Conservation (phyloP, 163 green algal genomes). For the Chlamydomonas reinhardtii region DNA sequence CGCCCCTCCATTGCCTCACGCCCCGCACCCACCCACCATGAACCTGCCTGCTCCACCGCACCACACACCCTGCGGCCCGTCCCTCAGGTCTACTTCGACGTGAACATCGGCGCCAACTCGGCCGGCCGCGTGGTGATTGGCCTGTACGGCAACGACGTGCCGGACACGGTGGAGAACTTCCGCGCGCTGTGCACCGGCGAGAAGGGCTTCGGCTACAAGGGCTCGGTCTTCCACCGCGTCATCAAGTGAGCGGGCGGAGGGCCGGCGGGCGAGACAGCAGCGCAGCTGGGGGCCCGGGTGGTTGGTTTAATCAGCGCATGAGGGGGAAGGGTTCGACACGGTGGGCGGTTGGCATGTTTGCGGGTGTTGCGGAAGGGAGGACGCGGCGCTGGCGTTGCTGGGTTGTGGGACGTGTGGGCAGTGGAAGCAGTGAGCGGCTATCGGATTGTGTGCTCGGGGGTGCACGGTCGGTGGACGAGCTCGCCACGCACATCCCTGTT, state of each 20-base stretch:
- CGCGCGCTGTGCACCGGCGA: conserved; percentile 68
- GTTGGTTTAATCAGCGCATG: background rate
- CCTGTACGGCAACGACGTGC: conserved; percentile 85
- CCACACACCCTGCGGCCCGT: background rate
- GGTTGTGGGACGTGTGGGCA: no score
- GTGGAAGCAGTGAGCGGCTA: no score
- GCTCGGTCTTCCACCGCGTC: conserved; percentile 77
- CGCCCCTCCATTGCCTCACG: no score
- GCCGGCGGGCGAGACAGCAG: background rate
- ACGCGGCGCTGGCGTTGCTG: no score
- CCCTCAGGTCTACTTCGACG: conserved; percentile 54
- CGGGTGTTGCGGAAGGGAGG: no score
- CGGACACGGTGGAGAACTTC: conserved; percentile 92
- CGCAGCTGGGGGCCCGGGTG: background rate
- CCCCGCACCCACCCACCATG: no score
- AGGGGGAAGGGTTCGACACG: no score
- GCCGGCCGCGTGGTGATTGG: conserved; percentile 82
- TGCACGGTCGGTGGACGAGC: no score
- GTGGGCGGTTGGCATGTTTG: no score
- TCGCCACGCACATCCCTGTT: no score
- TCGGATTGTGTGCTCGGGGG: no score
- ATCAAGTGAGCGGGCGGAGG: conserved; percentile 57
- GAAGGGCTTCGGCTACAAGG: conserved; percentile 81
- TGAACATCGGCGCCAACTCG: conserved; percentile 41
- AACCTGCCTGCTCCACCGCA: no score